Base-by-base conservation (phyloP, 2,329 filamentous ascomycete species). In the Sporothrix variecibatus region DNA sequence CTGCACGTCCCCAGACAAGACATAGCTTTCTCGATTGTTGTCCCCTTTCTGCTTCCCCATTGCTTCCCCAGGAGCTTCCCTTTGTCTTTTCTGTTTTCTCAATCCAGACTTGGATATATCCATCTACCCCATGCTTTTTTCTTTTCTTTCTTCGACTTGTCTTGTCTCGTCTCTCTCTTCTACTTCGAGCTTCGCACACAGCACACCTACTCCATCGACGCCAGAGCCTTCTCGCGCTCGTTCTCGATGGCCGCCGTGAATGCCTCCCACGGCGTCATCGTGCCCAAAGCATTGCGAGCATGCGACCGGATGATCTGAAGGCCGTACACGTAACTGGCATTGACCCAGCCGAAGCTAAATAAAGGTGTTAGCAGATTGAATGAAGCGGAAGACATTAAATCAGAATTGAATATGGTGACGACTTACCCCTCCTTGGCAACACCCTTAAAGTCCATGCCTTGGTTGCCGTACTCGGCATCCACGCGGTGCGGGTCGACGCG, bases 381-480 rank as follows among this genome's bases (percentile, higher is more conserved):
- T n/a, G 34, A n/a, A n/a, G n/a, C n/a, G 53, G 53, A 43, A 43
- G 11, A 65, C 34, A n/a, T 26, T 0, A 68, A 62, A 67, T 60
- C 28, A 38, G 28, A 71, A 26, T 49, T 8, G 28, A 43, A 9
- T 34, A 51, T 11, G 31, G 38, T 5, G 23, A 46, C 58, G 90
- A 90, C 93, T 88, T 85, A 97, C 94, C 95, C 95, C 90, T 98
- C 95, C 78, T 94, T 94, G 72, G 95, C 94, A 78, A 97, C 95
- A 53, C 95, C 95, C 85, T 97, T 97, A 85, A 98, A 98, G 81
- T 98, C 94, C 69, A 93, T 86, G 1, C 96, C 96, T 82, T 99
- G 96, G 82, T 99, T 99, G 7, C 96, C 96, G 81, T 99, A 99
- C 84, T 99, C 96, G 74, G 95, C 96, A 82, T 97, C 94, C 15